Evolutionary conservation across 108 stramenopile species (phyloP), one percentile per base, ranked within the genome.

Genomic region (Pseudonitzschia pungens): DNA sequence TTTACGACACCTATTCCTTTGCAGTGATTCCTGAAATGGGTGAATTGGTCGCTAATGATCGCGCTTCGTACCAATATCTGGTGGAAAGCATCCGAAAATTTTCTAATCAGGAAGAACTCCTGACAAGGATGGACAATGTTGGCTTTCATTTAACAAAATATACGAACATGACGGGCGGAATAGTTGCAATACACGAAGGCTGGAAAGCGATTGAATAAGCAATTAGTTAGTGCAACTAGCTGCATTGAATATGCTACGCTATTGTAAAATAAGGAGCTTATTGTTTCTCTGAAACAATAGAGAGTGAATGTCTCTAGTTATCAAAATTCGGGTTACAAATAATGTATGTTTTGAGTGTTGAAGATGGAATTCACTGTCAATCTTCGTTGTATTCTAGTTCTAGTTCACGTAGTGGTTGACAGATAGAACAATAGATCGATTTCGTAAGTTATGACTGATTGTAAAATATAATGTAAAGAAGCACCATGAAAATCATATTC

Each of bases 21-120:
- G 68, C 96, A 68, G 94, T 97, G 15, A 98, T 99, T 55, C 99
- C 99, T 2, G 76, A 78, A 11, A 76, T 99, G 62, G 98, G 98
- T 11, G 83, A 98, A 76, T 59, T 87, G 42, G 87, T 99, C 0
- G 96, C 97, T n/a, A 87, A 93, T 63, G 98, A 99, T 81, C 80
- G 91, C 9, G 88, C 81, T 27, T 93, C 97, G 4, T 99, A 99
- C 80, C 97, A 98, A 74, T 99, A 99, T 77, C 80, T 99, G n/a
- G 99, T 99, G 52, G 99, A 99, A 73, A 96, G 94, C 71, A 99
- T 99, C 66, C 87, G 99, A 2, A 92, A 96, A 68, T 98, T 98
- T 69, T 93, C 96, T 12, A 85, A 89, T 15, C 97, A 98, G 73
- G 90, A 95, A 10, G 96, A 88, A 74, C 80, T 99, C 11, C 64